Evolutionary conservation across 139 green algal species (phyloP), one percentile per base, ranked within the genome.

Genomic region (Auxenochlorella pyrenoidosa): DNA sequence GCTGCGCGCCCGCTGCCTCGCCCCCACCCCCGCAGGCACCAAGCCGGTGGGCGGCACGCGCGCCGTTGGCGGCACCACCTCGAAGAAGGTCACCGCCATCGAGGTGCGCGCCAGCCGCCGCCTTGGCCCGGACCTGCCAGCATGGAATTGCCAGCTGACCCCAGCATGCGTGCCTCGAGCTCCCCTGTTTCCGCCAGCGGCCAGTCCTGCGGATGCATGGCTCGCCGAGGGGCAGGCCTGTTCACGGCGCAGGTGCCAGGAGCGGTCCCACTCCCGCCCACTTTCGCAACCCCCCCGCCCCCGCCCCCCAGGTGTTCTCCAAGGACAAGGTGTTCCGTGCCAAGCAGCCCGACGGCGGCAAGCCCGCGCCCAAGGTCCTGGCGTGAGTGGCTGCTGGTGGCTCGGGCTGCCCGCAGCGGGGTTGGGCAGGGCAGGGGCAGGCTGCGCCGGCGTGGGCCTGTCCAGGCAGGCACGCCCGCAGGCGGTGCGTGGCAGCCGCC

Each of bases 271-370:
- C n/a, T n/a, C n/a, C n/a, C n/a, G n/a, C n/a, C n/a, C n/a, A n/a
- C n/a, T n/a, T n/a, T n/a, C n/a, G n/a, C n/a, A n/a, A n/a, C 71
- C 26, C 15, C 54, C 18, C 54, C 54, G 15, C 3, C 54, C 54
- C 54, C 47, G 47, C 12, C 72, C 38, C 72, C 22, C 72, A 92
- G 75, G 77, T 93, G 58, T 92, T 91, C 71, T 66, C 43, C n/a
- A 80, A 60, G 19, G 89, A 93, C 26, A 91, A 80, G 79, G 75
- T 10, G 24, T 92, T 92, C 78, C 91, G 86, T 0, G 5, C 32
- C 26, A 92, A 89, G 89, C 80, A 93, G 89, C 60, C 21, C 6
- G 68, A 44, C 34, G 51, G 40, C 73, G 75, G 51, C 51, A 83
- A 79, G 44, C 85, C 79, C 41, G 38, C 79, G 6, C 88, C 88